Conservation (phyloP, 495 filamentous ascomycete species). For the Hyaloscypha hepaticicola region DNA sequence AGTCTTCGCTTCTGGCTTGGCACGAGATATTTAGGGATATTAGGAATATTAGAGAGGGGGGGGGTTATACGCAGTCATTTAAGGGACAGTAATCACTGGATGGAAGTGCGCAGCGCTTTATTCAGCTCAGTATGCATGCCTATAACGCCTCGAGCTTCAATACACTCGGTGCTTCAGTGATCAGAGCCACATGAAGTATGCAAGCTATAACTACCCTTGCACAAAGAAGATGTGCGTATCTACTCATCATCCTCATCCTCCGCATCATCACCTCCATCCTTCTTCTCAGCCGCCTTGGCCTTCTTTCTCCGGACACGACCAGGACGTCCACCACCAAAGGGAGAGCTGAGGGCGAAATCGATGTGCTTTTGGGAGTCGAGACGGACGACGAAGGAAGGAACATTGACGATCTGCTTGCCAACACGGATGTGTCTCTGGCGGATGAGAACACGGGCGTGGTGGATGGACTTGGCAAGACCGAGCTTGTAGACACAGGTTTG, state of each 20-base stretch:
- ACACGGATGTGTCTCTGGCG: slow-evolving; percentile 99
- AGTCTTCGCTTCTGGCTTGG: too few relatives aligned
- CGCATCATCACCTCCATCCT: slow-evolving; percentile 77
- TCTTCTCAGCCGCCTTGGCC: slow-evolving; percentile 90
- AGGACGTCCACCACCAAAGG: slow-evolving; percentile 94
- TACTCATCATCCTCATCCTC: slow-evolving; percentile 85
- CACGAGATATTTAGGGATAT: too few relatives aligned
- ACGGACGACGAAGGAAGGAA: slow-evolving; percentile 97
- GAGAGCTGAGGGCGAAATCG: slow-evolving; percentile 95
- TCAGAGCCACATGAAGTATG: slow-evolving; percentile 15
- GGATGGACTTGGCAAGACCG: slow-evolving; percentile 98
- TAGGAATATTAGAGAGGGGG: too few relatives aligned
- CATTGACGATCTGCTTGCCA: slow-evolving; percentile 99
- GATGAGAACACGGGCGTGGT: slow-evolving; percentile 99
- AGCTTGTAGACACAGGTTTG: slow-evolving; percentile 99
- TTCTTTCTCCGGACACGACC: slow-evolving; percentile 99
- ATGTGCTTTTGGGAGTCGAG: slow-evolving; percentile 99
- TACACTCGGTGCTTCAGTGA: slow-evolving; percentile 18
- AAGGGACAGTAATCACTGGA: background rate
- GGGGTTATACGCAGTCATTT: background rate
- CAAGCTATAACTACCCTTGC: slow-evolving; percentile 16
- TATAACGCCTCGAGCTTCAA: slow-evolving; percentile 23
- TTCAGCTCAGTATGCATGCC: background rate
- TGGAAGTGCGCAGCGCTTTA: background rate
- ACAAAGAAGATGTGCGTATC: slow-evolving; percentile 29